Evolutionary conservation across 768 basidiomycete species (phyloP).

Genomic region (Amyloporia xantha): DNA sequence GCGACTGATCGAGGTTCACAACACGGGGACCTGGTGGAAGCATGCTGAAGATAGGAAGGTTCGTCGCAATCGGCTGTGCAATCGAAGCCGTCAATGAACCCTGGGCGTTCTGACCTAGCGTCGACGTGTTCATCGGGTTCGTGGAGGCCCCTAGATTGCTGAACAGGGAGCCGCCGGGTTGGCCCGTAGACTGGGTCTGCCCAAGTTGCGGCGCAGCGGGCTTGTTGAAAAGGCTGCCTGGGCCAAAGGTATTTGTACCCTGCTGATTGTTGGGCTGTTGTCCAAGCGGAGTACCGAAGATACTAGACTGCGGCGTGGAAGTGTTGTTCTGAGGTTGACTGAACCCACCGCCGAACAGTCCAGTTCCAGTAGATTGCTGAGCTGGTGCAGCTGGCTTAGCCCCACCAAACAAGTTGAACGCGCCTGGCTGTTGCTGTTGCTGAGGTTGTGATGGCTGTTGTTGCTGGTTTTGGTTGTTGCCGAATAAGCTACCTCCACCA

Average conservation of each 20-base stretch:
- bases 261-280: conserved; percentile 36
- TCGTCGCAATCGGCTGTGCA: conserved; percentile 72
- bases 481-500: conserved; percentile 23
- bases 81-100: conserved; percentile 78
- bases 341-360: conserved; percentile 35
- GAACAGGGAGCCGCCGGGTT: conserved; percentile 30
- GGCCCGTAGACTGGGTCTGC: conserved; percentile 33
- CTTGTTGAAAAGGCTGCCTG: conserved; percentile 44
- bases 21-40: conserved; percentile 66
- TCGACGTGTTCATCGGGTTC: conserved; percentile 33
- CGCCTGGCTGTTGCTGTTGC: conserved; percentile 26
- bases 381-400: conserved; percentile 26
- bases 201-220: conserved; percentile 44
- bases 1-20: conserved; percentile 48
- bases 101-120: conserved; percentile 29
- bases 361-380: conserved; percentile 13
- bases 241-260: conserved; percentile 34
- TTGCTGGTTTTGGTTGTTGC: conserved; percentile 23
- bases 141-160: conserved; percentile 22
- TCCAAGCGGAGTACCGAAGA: conserved; percentile 50
- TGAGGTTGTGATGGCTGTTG: conserved; percentile 34
- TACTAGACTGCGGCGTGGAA: conserved; percentile 21
- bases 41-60: conserved; percentile 68
- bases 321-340: conserved; percentile 34
- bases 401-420: conserved; percentile 25